phyloP scores from a whole-genome alignment of 228 moss, liverwort and hornwort species.

The Sphagnum magellanicum region DNA sequence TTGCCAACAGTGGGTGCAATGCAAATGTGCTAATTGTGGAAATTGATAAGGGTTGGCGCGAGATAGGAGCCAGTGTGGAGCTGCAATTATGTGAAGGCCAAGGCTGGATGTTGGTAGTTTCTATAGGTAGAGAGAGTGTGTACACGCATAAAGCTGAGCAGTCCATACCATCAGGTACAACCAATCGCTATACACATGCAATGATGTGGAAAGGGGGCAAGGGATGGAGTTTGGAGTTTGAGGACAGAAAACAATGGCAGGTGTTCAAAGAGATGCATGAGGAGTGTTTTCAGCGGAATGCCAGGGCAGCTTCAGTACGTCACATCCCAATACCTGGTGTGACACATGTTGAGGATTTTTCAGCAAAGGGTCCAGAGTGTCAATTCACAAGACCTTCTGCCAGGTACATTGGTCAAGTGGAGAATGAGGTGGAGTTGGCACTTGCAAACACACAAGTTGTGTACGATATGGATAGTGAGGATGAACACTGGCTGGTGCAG shows the following conservation, averaged over 20 bases:
- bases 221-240: slow-evolving; percentile 93
- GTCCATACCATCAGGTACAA: slow-evolving; percentile 62
- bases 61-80: slow-evolving; percentile 71
- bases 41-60: slow-evolving; percentile 77
- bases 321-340: slow-evolving; percentile 98
- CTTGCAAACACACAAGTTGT: slow-evolving; percentile 60
- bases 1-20: slow-evolving; percentile 54
- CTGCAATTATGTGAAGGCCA: slow-evolving; percentile 65
- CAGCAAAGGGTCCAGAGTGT: slow-evolving; percentile 37
- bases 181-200: slow-evolving; percentile 84
- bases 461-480: slow-evolving; percentile 96
- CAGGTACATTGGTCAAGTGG: slow-evolving; percentile 66
- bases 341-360: slow-evolving; percentile 65
- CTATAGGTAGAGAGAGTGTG: slow-evolving; percentile 59
- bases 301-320: slow-evolving; percentile 65
- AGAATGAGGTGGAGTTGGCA: slow-evolving; percentile 74
- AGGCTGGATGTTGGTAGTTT: slow-evolving; percentile 68
- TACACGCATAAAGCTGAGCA: slow-evolving; percentile 80
- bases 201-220: slow-evolving; percentile 93
- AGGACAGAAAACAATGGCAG: slow-evolving; percentile 94
- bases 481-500: slow-evolving; percentile 81
- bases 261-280: slow-evolving; percentile 91
- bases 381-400: slow-evolving; percentile 61
- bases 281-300: slow-evolving; percentile 80
- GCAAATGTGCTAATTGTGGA: slow-evolving; percentile 80